Evolutionary conservation across 1,284 basidiomycete species (phyloP).

Genomic region (Cutaneotrichosporon sp.): DNA sequence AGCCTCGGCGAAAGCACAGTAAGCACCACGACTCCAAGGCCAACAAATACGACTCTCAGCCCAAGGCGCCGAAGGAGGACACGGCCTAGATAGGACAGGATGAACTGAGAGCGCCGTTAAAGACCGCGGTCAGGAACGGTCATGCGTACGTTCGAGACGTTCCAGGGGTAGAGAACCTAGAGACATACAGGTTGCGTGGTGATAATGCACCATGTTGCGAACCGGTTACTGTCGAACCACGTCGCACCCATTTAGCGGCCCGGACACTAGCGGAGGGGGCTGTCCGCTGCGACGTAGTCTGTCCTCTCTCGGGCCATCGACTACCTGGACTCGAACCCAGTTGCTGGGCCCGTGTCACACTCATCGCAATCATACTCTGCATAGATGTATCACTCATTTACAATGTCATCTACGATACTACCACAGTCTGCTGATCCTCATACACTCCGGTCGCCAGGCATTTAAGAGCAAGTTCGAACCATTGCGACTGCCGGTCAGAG

Average conservation of each 20-base stretch:
- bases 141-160: background rate
- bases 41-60: constrained; percentile 28
- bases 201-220: background rate
- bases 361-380: background rate
- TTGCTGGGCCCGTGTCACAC: too few relatives aligned
- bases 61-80: constrained; percentile 3
- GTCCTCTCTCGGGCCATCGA: too few relatives aligned
- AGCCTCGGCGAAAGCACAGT: constrained; percentile 16
- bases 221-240: background rate
- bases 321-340: background rate
- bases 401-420: constrained; percentile 22
- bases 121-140: background rate
- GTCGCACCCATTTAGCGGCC: background rate
- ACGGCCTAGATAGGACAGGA: background rate
- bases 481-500: constrained; percentile 61
- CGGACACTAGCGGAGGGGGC: too few relatives aligned
- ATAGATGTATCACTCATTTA: background rate
- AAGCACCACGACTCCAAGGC: constrained; percentile 15
- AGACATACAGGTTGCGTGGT: background rate
- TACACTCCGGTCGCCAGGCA: constrained; percentile 50
- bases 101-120: background rate
- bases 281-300: too few relatives aligned
- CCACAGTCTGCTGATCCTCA: constrained; percentile 30
- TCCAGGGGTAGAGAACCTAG: background rate
- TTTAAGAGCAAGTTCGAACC: constrained; percentile 69